These are phyloP conservation scores for Emmonsia crescens DNA, from an alignment of 2,329 filamentous ascomycete genomes.

Conservation along the genomic window DNA sequence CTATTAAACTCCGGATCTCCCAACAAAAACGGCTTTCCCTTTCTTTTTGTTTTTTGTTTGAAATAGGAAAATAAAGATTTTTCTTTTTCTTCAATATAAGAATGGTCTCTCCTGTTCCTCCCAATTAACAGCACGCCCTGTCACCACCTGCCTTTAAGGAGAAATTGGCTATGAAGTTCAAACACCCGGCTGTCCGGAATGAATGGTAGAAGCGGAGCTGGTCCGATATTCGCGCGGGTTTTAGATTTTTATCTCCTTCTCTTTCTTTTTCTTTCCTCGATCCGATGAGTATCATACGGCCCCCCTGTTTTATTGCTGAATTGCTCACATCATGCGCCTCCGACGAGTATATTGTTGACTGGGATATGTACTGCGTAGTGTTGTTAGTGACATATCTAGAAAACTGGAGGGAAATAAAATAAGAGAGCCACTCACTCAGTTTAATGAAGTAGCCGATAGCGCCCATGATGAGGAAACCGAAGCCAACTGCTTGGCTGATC, in stretches of 20 bases:
- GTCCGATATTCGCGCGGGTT: not conserved
- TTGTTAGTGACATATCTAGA: not conserved
- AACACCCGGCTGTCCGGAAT: not conserved
- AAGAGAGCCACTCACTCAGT: conserved; percentile 38
- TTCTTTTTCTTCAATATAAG: not conserved
- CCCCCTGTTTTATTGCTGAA: not conserved
- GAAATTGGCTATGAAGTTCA: not conserved
- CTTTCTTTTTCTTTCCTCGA: not conserved
- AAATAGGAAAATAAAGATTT: not conserved
- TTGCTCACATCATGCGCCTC: conserved; percentile 29
- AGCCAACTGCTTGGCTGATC: conserved; percentile 50
- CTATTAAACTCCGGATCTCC: not conserved
- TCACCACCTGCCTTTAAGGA: not conserved
- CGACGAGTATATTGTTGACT: conserved; percentile 41
- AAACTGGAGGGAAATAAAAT: not conserved
- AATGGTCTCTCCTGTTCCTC: not conserved
- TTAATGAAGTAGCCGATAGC: conserved; percentile 51
- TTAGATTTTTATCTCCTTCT: not conserved
- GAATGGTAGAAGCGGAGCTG: not conserved
- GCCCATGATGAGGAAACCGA: conserved; percentile 51
- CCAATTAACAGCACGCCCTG: not conserved
- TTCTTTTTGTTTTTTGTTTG: not conserved
- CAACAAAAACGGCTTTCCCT: not conserved
- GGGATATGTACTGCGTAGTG: conserved; percentile 36
- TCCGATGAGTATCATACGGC: not conserved